phyloP scores from a whole-genome alignment of 345 rosid species.

The Aegle marmelos region DNA sequence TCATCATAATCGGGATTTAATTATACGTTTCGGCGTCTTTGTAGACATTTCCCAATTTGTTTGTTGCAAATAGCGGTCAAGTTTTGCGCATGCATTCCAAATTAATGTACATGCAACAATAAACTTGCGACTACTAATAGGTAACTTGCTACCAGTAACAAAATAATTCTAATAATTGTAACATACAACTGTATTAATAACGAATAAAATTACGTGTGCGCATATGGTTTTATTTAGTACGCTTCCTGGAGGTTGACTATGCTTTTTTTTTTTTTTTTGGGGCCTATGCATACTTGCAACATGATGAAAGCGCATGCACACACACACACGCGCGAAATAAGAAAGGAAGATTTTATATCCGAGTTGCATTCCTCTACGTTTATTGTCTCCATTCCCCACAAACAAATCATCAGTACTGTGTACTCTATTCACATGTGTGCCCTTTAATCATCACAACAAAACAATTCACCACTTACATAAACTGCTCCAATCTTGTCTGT shows the following conservation, averaged over 20 bases:
- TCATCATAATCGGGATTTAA: too few relatives aligned
- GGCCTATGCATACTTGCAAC: not conserved
- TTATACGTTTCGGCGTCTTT: too few relatives aligned
- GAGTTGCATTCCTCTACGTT: not conserved
- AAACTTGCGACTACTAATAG: too few relatives aligned
- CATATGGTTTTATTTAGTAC: too few relatives aligned
- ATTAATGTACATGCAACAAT: too few relatives aligned
- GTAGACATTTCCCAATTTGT: too few relatives aligned
- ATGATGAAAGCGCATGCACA: not conserved
- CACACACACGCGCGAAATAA: too few relatives aligned
- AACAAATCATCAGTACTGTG: slow-evolving; percentile 19
- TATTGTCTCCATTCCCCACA: slow-evolving; percentile 24
- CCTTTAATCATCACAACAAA: slow-evolving; percentile 33
- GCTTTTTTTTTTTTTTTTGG: not conserved
- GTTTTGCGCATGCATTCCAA: too few relatives aligned
- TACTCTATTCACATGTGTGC: slow-evolving; percentile 36
- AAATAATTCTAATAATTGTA: too few relatives aligned
- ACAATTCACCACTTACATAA: slow-evolving; percentile 21
- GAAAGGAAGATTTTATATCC: not conserved
- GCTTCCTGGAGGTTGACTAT: too few relatives aligned
- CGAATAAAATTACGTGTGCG: too few relatives aligned
- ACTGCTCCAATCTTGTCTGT: slow-evolving; percentile 27
- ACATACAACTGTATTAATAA: not conserved
- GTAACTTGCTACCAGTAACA: not conserved
- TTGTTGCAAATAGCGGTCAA: too few relatives aligned